These are phyloP conservation scores for Planoprotostelium fungivorum DNA, from an alignment of 78 protist species.

Conservation along the genomic window DNA sequence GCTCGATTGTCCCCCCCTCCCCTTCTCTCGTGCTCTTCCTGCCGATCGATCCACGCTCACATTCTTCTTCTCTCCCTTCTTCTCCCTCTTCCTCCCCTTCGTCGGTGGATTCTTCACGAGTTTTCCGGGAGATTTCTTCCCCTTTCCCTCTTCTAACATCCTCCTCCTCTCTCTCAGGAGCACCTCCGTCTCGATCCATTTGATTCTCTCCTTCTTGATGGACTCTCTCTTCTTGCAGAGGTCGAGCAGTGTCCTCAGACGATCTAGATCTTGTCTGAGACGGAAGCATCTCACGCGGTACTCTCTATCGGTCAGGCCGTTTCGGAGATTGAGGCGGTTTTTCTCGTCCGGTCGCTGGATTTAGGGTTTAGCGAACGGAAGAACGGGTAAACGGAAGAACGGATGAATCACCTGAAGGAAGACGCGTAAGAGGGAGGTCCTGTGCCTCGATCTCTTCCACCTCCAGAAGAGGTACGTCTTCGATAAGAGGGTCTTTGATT, in stretches of 20 bases:
- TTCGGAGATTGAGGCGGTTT: neutral
- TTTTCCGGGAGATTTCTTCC: neutral
- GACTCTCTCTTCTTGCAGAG: neutral
- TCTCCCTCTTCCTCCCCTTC: neutral
- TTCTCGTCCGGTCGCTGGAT: neutral
- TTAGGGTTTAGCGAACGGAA: no score
- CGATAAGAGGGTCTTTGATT: neutral
- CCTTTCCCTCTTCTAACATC: neutral
- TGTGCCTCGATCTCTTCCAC: neutral
- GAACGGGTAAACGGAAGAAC: no score
- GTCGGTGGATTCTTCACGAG: neutral
- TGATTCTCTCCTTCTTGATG: neutral
- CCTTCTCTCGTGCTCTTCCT: no score
- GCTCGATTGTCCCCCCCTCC: no score
- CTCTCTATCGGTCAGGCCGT: neutral
- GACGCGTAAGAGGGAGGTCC: neutral
- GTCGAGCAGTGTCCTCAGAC: neutral
- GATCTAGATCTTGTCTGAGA: neutral
- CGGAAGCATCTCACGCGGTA: neutral
- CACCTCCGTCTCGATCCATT: neutral
- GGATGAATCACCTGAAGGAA: neutral
- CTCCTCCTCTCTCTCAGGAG: neutral
- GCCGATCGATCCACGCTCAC: no score
- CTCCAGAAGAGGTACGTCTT: neutral
- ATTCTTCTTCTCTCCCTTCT: neutral